phyloP scores from a whole-genome alignment of 2,329 filamentous ascomycete genomes.

The Fusarium aywerte region DNA sequence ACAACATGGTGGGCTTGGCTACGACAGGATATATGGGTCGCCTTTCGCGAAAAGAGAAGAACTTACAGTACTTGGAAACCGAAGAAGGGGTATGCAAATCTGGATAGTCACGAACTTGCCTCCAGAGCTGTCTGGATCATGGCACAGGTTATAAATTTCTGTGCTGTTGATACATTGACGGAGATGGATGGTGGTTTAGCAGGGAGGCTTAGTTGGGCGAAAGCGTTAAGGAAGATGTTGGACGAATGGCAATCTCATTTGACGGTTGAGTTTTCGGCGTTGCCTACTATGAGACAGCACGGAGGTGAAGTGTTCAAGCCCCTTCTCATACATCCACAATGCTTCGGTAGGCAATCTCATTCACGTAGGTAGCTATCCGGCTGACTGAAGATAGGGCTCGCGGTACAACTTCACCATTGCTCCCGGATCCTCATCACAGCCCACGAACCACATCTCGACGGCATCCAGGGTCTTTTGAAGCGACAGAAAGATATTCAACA shows the following conservation, averaged over 20 bases:
- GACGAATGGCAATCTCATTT: constrained; percentile 49
- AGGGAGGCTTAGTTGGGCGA: constrained; percentile 20
- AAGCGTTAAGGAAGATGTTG: constrained; percentile 37
- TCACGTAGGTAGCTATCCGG: fast-evolving
- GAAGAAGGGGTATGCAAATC: constrained; percentile 57
- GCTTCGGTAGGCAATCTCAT: constrained; percentile 43
- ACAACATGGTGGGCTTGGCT: constrained; percentile 75
- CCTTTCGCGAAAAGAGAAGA: constrained; percentile 66
- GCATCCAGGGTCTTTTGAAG: constrained; percentile 57
- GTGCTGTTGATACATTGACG: constrained; percentile 35
- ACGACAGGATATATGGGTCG: constrained; percentile 73
- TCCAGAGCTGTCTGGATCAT: constrained; percentile 65
- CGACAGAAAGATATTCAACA: constrained; percentile 42
- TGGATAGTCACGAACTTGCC: constrained; percentile 65
- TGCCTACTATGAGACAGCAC: constrained; percentile 49
- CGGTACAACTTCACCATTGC: constrained; percentile 32
- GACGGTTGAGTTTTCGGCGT: constrained; percentile 53
- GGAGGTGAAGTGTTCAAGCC: constrained; percentile 53
- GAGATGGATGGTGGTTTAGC: constrained; percentile 12
- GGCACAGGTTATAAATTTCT: constrained; percentile 67
- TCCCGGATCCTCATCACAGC: constrained; percentile 51
- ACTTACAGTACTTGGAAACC: constrained; percentile 69
- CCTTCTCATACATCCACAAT: constrained; percentile 61
- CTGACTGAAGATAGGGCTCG: constrained; percentile 13
- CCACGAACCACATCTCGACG: constrained; percentile 37